These are phyloP conservation scores for Allium fistulosum DNA, from an alignment of 106 monocot species.

Conservation along the genomic window DNA sequence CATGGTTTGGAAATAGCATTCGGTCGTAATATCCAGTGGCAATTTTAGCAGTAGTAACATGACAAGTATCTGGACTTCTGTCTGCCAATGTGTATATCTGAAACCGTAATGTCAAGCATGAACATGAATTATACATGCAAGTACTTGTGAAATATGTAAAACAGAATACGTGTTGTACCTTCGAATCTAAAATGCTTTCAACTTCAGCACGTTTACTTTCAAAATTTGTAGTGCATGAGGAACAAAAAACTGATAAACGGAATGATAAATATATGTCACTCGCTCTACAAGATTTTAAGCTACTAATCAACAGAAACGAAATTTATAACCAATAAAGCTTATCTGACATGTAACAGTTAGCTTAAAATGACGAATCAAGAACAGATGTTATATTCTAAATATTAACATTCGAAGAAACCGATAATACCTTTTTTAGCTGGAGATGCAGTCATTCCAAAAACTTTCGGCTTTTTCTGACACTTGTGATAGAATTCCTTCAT, in stretches of 20 bases:
- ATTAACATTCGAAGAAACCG: background rate
- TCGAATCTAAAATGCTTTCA: conserved; percentile 73
- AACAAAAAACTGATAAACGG: too few relatives aligned
- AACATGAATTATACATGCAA: too few relatives aligned
- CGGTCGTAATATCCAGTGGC: conserved; percentile 60
- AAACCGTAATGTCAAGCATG: conserved; percentile 3
- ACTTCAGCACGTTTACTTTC: conserved; percentile 63
- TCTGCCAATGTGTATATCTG: conserved; percentile 71
- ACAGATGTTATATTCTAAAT: too few relatives aligned
- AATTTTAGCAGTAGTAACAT: conserved; percentile 56
- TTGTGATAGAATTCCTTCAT: conserved; percentile 82
- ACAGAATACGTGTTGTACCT: conserved; percentile 23
- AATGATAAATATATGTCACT: too few relatives aligned
- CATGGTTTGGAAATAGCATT: conserved; percentile 25
- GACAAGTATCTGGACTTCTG: conserved; percentile 52
- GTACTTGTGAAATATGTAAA: too few relatives aligned
- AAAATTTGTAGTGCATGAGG: conserved; percentile 26
- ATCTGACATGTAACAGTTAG: too few relatives aligned
- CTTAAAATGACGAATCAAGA: too few relatives aligned
- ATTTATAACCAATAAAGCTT: too few relatives aligned
- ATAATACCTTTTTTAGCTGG: conserved; percentile 70
- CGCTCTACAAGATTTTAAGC: too few relatives aligned
- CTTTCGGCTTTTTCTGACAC: conserved; percentile 31
- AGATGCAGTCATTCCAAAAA: conserved; percentile 95
- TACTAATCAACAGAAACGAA: too few relatives aligned